These are phyloP conservation scores for Umbelopsis ramanniana DNA, from an alignment of 192 early-diverging fungal genomes.

Conservation along the genomic window DNA sequence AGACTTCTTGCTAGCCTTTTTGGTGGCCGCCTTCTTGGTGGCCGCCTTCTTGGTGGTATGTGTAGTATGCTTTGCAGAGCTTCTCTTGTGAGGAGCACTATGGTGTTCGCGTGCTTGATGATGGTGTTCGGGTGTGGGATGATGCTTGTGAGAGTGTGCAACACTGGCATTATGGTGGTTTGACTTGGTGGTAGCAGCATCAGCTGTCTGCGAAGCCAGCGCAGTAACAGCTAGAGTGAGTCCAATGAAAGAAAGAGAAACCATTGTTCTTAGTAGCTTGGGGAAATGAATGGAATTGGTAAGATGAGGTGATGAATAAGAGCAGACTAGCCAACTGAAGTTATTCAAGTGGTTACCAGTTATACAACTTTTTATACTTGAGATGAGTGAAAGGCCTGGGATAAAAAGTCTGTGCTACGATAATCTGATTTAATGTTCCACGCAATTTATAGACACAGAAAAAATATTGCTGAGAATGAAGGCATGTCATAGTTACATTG, in stretches of 20 bases:
- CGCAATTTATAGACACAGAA: too few relatives aligned
- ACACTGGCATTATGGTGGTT: background rate
- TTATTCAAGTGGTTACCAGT: background rate
- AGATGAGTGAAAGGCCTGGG: too few relatives aligned
- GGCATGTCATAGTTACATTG: too few relatives aligned
- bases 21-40: background rate
- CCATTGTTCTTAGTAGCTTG: background rate
- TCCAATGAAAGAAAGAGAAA: constrained; percentile 10
- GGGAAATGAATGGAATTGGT: constrained; percentile 11
- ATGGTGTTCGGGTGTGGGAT: background rate
- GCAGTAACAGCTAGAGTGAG: background rate
- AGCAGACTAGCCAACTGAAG: constrained; percentile 9
- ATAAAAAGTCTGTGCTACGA: too few relatives aligned
- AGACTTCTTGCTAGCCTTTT: background rate
- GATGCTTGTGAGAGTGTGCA: background rate
- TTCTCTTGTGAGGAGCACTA: background rate
- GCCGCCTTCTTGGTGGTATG: background rate
- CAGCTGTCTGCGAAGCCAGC: constrained; percentile 1
- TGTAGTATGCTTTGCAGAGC: background rate
- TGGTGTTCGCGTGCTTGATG: background rate
- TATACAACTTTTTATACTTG: too few relatives aligned
- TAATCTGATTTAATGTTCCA: too few relatives aligned
- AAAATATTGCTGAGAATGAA: too few relatives aligned
- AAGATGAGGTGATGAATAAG: background rate
- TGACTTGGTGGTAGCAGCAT: background rate